These are phyloP conservation scores for Neurospora sp. DNA, from an alignment of 495 filamentous ascomycete genomes.

Conservation along the genomic window DNA sequence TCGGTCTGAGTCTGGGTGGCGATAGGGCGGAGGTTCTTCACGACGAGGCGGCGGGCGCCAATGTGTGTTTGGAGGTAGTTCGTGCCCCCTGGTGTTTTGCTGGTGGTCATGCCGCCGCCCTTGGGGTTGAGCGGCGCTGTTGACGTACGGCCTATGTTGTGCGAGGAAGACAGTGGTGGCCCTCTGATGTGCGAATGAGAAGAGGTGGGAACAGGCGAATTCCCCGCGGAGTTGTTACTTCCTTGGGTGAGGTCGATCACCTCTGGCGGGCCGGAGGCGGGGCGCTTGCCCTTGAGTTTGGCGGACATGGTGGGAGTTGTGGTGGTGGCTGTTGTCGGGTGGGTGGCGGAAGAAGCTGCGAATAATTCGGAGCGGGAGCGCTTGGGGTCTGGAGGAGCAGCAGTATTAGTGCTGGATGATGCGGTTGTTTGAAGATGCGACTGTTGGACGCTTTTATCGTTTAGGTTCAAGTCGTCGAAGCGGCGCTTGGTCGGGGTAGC, in stretches of 20 bases:
- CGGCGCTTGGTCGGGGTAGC: neutral
- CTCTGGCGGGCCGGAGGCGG: slow-evolving; percentile 13
- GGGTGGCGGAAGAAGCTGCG: slow-evolving; percentile 6
- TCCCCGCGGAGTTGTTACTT: neutral
- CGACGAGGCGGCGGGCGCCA: slow-evolving; percentile 70
- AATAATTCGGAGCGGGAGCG: slow-evolving; percentile 19
- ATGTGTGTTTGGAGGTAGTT: slow-evolving; percentile 42
- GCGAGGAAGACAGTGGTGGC: neutral
- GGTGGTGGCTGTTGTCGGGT: slow-evolving; percentile 1
- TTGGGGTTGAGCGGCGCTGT: neutral
- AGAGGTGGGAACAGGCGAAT: neutral
- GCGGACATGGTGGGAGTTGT: slow-evolving; percentile 16
- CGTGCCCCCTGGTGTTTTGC: neutral
- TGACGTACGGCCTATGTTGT: neutral
- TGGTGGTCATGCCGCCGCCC: neutral
- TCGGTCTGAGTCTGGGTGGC: slow-evolving; percentile 33
- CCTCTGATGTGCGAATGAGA: neutral
- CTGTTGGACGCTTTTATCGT: neutral
- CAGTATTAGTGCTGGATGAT: neutral
- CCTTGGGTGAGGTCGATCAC: slow-evolving; percentile 26
- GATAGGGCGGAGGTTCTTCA: slow-evolving; percentile 71
- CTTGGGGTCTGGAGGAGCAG: slow-evolving; percentile 12
- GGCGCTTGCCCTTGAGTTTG: slow-evolving; percentile 30
- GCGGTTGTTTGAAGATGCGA: neutral
- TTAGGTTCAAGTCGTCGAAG: neutral